Conservation (phyloP, 2,329 filamentous ascomycete species). For the Mollisiaceae sp. region DNA sequence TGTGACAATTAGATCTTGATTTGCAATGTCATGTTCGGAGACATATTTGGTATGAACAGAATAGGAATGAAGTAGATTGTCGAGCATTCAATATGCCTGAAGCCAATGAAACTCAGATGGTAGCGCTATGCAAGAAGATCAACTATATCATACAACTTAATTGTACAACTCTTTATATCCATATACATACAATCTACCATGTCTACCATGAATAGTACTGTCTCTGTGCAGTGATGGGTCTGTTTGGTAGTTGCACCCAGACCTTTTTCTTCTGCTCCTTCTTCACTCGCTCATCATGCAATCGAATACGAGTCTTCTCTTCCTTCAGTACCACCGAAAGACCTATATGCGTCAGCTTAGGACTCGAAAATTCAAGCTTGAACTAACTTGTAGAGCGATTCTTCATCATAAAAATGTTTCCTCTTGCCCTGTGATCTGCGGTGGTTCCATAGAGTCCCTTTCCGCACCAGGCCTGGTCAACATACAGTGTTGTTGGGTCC, state of each 20-base stretch:
- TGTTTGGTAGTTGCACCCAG: constrained; percentile 88
- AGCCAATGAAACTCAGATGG: neutral
- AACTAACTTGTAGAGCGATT: constrained; percentile 77
- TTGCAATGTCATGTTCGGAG: no score
- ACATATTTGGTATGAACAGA: no score
- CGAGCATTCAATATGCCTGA: no score
- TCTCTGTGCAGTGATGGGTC: constrained; percentile 80
- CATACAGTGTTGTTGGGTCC: constrained; percentile 83
- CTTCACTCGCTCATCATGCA: constrained; percentile 76
- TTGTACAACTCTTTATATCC: constrained; percentile 17
- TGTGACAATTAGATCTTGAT: no score
- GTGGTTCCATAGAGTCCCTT: constrained; percentile 65
- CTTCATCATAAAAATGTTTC: constrained; percentile 68
- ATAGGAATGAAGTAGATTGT: no score
- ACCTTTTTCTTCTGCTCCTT: constrained; percentile 77
- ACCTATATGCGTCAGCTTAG: constrained; percentile 50
- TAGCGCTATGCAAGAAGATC: neutral
- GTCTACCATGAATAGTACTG: constrained; percentile 92
- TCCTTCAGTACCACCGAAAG: constrained; percentile 88
- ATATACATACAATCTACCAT: constrained; percentile 64
- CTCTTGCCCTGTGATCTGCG: constrained; percentile 77
- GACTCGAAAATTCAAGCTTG: neutral
- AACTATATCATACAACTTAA: constrained; percentile 13
- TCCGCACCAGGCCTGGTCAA: constrained; percentile 92
- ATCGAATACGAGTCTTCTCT: constrained; percentile 84